Evolutionary conservation across 2,329 filamentous ascomycete species (phyloP).

Genomic region (Truncatella angustata): DNA sequence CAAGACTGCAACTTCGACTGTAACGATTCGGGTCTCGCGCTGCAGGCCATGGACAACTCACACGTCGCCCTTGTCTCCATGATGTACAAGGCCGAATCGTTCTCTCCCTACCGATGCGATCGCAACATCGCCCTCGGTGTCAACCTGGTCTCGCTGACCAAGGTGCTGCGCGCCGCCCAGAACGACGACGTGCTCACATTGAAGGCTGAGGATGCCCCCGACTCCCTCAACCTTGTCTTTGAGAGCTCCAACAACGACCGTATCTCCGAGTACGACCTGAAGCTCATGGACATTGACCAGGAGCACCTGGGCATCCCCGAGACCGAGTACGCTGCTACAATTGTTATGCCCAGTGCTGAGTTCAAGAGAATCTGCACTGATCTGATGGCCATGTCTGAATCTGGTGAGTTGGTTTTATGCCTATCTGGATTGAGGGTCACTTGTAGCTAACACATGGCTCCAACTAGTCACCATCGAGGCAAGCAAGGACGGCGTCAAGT

Average conservation of each 20-base stretch:
- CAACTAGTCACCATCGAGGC: constrained; percentile 85
- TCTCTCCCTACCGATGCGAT: constrained; percentile 95
- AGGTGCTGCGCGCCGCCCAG: constrained; percentile 92
- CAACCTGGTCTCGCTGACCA: constrained; percentile 94
- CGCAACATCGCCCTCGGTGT: constrained; percentile 98
- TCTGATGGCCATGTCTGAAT: constrained; percentile 88
- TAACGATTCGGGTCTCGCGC: constrained; percentile 97
- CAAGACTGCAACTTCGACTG: constrained; percentile 99
- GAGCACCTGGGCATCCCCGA: constrained; percentile 98
- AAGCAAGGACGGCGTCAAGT: constrained; percentile 95
- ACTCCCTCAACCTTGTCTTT: constrained; percentile 93
- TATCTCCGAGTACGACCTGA: constrained; percentile 98
- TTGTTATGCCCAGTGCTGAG: constrained; percentile 83
- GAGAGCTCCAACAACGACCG: constrained; percentile 87
- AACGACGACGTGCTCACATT: constrained; percentile 91
- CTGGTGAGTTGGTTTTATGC: constrained; percentile 62
- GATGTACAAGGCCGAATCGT: constrained; percentile 94
- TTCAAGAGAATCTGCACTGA: constrained; percentile 96
- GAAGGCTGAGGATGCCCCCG: constrained; percentile 95
- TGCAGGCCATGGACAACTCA: constrained; percentile 99
- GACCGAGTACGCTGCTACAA: constrained; percentile 94
- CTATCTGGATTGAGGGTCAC: constrained; percentile 3
- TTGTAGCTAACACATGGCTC: constrained; percentile 15
- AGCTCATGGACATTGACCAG: constrained; percentile 99
- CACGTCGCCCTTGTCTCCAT: constrained; percentile 98